Conservation (phyloP, 805 yeast genomes). For the Cyberlindnera xylosilytica region DNA sequence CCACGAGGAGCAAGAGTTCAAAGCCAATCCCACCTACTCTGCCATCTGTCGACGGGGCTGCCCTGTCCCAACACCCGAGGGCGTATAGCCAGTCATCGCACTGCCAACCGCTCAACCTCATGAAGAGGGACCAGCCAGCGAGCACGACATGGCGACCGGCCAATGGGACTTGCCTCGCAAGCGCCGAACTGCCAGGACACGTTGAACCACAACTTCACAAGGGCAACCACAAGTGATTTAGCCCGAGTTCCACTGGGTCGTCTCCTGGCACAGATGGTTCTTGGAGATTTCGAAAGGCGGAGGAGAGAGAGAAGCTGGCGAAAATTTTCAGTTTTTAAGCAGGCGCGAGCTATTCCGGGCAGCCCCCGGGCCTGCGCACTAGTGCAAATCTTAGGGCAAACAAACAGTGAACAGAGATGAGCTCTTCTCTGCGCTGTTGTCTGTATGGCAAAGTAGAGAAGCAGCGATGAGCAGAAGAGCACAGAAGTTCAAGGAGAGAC, state of each 20-base stretch:
- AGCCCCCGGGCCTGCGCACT: too few relatives aligned
- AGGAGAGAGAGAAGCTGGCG: not conserved
- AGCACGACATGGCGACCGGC: slow-evolving; percentile 25
- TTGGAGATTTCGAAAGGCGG: not conserved
- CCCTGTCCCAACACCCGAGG: slow-evolving; percentile 57
- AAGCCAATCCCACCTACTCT: slow-evolving; percentile 63
- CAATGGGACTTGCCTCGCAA: slow-evolving; percentile 33
- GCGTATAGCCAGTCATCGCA: slow-evolving; percentile 49
- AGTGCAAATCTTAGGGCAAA: slow-evolving; percentile 1
- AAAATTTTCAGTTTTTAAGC: slow-evolving; percentile 14
- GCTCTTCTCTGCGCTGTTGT: not conserved
- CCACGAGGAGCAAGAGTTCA: slow-evolving; percentile 44
- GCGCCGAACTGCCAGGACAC: slow-evolving; percentile 62
- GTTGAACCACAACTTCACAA: slow-evolving; percentile 23
- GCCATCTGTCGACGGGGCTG: slow-evolving; percentile 98
- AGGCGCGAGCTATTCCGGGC: not conserved
- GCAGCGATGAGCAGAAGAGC: slow-evolving; percentile 23
- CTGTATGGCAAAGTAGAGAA: not conserved
- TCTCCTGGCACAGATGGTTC: slow-evolving; percentile 52
- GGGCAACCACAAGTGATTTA: slow-evolving; percentile 24
- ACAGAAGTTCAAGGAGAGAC: slow-evolving; percentile 18
- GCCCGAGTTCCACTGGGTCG: slow-evolving; percentile 36
- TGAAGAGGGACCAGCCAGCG: slow-evolving; percentile 24
- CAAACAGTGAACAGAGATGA: not conserved
- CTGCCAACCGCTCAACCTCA: slow-evolving; percentile 49